Evolutionary conservation across 805 yeast species (phyloP), one percentile per base, ranked within the genome.

Genomic region (Phaffomyces opuntiae): DNA sequence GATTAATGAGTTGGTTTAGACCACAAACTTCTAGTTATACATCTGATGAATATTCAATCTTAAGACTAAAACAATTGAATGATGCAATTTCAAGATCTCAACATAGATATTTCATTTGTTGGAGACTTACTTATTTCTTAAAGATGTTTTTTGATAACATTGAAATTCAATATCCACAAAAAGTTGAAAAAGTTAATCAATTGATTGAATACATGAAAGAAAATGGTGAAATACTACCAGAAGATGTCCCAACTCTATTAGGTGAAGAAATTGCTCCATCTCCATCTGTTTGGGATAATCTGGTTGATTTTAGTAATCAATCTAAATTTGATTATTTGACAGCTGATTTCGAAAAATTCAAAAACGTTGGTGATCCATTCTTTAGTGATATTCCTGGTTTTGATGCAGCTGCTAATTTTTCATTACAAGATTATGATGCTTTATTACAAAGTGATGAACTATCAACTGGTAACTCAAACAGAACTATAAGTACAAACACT

Each of bases 251-350:
- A 16, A 25, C 40, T n/a, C 32, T 21, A 25, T 5, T 9, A 13
- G 36, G 16, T 19, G 29, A 27, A 26, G 29, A 36, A 27, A 17
- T 7, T n/a, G n/a, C 31, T 17, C 26, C 7, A 34, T 21, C 19
- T 13, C 13, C 17, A 29, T 14, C 5, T 7, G 39, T 55, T 24
- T 63, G 66, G 62, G 33, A 40, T 8, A 47, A 49, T 27, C 39
- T 63, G 9, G 43, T 57, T 24, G 66, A 62, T 45, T 45, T 49
- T 7, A 25, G 54, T 1, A 53, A 52, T 6, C 63, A 60, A 36
- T 51, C 60, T 7, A 55, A 48, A 26, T 57, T 58, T 41, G 66
- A 63, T 38, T 62, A 60, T 40, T 48, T 62, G 25, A 49, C 53
- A 9, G 62, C 66, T 19, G 48, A 57, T 27, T 41, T 55, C 16